These are phyloP conservation scores for Fragaria nilgerrensis DNA, from an alignment of 306 rosid genomes.

Conservation along the genomic window DNA sequence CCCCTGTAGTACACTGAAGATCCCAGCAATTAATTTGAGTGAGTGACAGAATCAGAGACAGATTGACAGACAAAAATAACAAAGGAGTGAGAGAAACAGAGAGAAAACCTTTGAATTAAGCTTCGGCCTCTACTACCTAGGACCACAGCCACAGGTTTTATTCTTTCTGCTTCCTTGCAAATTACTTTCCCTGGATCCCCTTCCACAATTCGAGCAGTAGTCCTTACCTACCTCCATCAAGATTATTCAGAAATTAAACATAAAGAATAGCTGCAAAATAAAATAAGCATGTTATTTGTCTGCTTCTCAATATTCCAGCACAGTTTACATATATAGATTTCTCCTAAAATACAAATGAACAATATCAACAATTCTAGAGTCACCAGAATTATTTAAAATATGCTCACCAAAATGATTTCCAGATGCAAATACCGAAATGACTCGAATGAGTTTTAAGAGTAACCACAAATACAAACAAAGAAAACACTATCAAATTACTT, in stretches of 20 bases:
- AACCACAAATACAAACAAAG: background rate
- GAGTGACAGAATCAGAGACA: slow-evolving; percentile 6
- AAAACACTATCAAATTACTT: background rate
- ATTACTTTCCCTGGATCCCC: slow-evolving; percentile 73
- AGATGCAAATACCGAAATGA: background rate
- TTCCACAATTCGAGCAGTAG: slow-evolving; percentile 64
- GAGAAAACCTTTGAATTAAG: slow-evolving; percentile 56
- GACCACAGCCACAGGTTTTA: slow-evolving; percentile 71
- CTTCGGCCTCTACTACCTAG: slow-evolving; percentile 74
- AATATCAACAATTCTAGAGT: background rate
- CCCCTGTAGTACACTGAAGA: slow-evolving; percentile 76
- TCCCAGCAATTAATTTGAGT: slow-evolving; percentile 7
- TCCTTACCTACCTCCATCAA: slow-evolving; percentile 48
- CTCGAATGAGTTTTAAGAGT: background rate
- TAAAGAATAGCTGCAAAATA: too few species aligned
- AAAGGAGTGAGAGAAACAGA: background rate
- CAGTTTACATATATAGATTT: background rate
- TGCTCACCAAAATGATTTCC: background rate
- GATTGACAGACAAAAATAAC: background rate
- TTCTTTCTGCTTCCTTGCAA: slow-evolving; percentile 67
- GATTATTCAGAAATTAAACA: background rate
- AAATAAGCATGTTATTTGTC: background rate
- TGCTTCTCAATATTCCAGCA: background rate
- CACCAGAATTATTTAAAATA: background rate
- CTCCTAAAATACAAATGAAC: background rate